phyloP scores from a whole-genome alignment of 495 filamentous ascomycete genomes.

The Lepraria neglecta region DNA sequence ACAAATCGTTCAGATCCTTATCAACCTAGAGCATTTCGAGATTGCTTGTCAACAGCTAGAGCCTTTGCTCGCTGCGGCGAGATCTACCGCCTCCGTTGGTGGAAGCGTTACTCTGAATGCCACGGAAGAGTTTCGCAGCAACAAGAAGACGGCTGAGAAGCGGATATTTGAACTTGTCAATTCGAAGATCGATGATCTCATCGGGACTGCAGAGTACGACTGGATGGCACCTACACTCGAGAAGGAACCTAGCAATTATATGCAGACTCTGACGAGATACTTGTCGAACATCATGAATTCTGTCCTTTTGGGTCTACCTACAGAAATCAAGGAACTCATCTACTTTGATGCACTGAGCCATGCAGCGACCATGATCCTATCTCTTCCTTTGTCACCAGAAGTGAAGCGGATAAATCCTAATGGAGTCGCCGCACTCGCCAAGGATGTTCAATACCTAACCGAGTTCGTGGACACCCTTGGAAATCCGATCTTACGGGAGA shows the following conservation, averaged over 20 bases:
- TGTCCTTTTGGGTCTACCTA: constrained; percentile 80
- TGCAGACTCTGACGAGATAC: constrained; percentile 86
- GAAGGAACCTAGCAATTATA: constrained; percentile 77
- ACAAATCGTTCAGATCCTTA: constrained; percentile 96
- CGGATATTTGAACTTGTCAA: constrained; percentile 98
- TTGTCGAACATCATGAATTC: constrained; percentile 96
- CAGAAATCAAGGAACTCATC: constrained; percentile 93
- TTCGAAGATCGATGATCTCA: constrained; percentile 95
- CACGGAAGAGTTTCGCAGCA: constrained; percentile 75
- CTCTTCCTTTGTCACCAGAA: constrained; percentile 71
- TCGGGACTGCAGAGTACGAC: constrained; percentile 94
- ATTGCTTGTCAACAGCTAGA: constrained; percentile 84
- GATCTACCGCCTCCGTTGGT: constrained; percentile 67
- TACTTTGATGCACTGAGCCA: constrained; percentile 95
- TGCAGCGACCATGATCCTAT: constrained; percentile 80
- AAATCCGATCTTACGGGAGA: constrained; percentile 72
- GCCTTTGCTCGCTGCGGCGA: constrained; percentile 68
- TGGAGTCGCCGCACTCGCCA: constrained; percentile 70
- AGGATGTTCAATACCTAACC: constrained; percentile 75
- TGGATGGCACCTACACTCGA: constrained; percentile 65
- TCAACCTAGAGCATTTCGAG: constrained; percentile 96
- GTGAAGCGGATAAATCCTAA: constrained; percentile 83
- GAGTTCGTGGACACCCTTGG: constrained; percentile 78
- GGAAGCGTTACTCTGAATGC: constrained; percentile 69
- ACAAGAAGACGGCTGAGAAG: constrained; percentile 94